Base-by-base conservation (phyloP, 371 early-diverging fungal species). In the Umbelopsis sp. region DNA sequence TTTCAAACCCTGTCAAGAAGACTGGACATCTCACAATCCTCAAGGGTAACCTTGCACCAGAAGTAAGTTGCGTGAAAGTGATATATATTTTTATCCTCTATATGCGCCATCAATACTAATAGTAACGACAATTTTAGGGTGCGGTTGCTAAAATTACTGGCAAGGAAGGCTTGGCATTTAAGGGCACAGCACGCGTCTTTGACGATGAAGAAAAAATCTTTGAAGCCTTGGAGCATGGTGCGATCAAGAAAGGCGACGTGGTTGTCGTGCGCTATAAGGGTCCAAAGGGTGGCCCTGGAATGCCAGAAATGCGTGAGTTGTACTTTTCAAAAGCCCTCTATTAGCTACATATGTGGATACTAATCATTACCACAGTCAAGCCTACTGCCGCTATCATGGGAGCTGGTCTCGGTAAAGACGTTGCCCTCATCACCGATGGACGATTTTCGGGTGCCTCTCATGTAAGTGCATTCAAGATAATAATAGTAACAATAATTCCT, bases 101-200 rank as follows among this genome's bases (percentile, higher is more conserved):
- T 35, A 14, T 8, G 29, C 4, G 4, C 14, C 8, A 35, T 24
- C 3, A 12, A 35, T 35, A 18, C 29, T 52, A 4, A 52, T 38
- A 38, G 12, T 63, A 4, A 29, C 3, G 29, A 41, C 2, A 41
- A 41, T 12, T 35, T 22, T 87, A 76, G 74, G 95, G 97, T n/a
- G 88, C 94, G 11, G 98, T 98, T 20, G 98, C 97, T 70, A 98
- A 98, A 83, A 98, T 98, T 82, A 98, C 98, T 11, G 98, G 98
- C 66, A 98, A 98, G 81, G 97, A 98, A 80, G 98, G 98, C 22
- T 82, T 97, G 6, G 66, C 68, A 51, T 98, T 98, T 74, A 79
- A 84, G 52, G 98, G 98, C 22, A 79, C 82, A 2, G 98, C 98
- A 48, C 89, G 89, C 62, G 95, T 95, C 35, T 98, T 91, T 76